Evolutionary conservation across 2,329 filamentous ascomycete genomes (phyloP).

Genomic region (Pyrenophora teres): DNA sequence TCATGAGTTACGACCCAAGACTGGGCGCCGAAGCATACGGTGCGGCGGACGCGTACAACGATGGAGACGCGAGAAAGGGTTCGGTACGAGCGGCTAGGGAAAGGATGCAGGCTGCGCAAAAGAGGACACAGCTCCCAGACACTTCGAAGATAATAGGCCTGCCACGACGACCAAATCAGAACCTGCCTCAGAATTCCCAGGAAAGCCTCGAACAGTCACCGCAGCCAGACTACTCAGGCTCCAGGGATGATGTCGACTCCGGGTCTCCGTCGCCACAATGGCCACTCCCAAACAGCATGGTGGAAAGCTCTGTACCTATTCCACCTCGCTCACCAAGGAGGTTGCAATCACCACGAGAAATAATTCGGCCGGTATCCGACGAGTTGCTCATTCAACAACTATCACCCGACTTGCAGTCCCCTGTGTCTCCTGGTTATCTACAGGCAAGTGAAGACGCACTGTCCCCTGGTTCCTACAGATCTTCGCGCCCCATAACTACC

Average conservation of each 20-base stretch:
- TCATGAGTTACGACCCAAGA: conserved; percentile 47
- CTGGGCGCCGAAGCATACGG: conserved; percentile 40
- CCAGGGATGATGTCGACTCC: conserved; percentile 17
- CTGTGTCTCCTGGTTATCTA: conserved; percentile 22
- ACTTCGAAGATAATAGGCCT: conserved; percentile 44
- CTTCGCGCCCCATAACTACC: conserved; percentile 44
- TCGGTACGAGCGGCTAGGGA: conserved; percentile 47
- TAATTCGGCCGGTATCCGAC: conserved; percentile 46
- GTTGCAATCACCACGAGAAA: conserved; percentile 50
- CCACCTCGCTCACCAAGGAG: conserved; percentile 35
- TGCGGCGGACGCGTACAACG: conserved; percentile 27
- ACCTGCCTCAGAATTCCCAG: conserved; percentile 33
- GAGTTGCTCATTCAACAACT: conserved; percentile 41
- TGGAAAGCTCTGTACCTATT: conserved; percentile 30
- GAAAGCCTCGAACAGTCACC: conserved; percentile 17
- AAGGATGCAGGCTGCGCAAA: conserved; percentile 37
- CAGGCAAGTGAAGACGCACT: conserved; percentile 42
- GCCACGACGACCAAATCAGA: conserved; percentile 43
- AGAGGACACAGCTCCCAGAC: conserved; percentile 37
- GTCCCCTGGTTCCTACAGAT: conserved; percentile 37
- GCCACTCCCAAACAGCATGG: conserved; percentile 50
- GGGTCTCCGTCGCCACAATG: conserved; percentile 51
- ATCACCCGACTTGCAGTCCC: conserved; percentile 30
- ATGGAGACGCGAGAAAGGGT: conserved; percentile 36
- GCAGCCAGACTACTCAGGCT: conserved; percentile 22